Conservation (phyloP, 2,329 filamentous ascomycete species). For the Monosporascus sp. region DNA sequence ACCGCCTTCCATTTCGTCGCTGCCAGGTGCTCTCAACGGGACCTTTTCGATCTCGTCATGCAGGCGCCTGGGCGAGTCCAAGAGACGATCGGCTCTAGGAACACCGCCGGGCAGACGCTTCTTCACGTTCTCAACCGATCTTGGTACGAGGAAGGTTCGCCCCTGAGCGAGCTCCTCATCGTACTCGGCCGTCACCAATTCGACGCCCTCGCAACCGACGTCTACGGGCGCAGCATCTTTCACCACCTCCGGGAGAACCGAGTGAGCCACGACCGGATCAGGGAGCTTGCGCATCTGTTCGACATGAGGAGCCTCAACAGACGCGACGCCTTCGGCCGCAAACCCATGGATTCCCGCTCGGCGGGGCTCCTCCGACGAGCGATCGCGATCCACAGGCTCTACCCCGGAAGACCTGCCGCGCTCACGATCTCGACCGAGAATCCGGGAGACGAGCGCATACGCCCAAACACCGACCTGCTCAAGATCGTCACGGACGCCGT, state of each 20-base stretch:
- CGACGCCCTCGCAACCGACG: constrained; percentile 22
- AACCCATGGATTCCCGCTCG: constrained; percentile 14
- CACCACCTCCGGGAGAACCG: constrained; percentile 26
- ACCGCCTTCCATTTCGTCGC: constrained; percentile 42
- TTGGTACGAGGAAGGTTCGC: constrained; percentile 21
- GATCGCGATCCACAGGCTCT: constrained; percentile 1
- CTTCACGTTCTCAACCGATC: constrained; percentile 27
- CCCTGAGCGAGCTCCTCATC: constrained; percentile 16
- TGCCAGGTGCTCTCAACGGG: constrained; percentile 7
- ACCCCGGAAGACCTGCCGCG: constrained; percentile 1
- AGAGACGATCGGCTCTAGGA: constrained; percentile 22
- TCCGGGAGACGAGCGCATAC: constrained; percentile 16
- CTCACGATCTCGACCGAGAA: constrained; percentile 17
- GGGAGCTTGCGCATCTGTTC: constrained; percentile 18
- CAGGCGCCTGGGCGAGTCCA: constrained; percentile 10
- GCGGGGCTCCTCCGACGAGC: constrained; percentile 3
- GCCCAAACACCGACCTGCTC: constrained; percentile 30
- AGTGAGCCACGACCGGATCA: constrained; percentile 11
- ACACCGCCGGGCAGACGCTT: constrained; percentile 26
- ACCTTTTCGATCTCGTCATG: constrained; percentile 16
- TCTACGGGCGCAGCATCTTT: constrained; percentile 27
- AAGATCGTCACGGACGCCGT: constrained; percentile 30
- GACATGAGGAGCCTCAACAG: constrained; percentile 27
- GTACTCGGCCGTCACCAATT: constrained; percentile 14
- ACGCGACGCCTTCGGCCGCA: constrained; percentile 44